Evolutionary conservation across 2,329 filamentous ascomycete species (phyloP).

Genomic region (Emergomyces orientalis): DNA sequence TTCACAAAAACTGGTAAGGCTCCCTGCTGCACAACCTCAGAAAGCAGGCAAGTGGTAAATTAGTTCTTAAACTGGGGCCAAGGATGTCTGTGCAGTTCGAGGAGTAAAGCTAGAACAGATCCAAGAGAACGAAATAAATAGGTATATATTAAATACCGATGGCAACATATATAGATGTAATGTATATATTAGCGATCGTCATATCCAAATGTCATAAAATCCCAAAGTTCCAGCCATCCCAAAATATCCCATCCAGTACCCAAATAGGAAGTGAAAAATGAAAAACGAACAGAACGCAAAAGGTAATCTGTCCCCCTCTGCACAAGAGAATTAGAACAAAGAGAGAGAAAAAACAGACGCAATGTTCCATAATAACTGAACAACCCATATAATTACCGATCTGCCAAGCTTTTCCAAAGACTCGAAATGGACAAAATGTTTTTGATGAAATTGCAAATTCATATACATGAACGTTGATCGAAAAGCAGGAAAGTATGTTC

Average conservation of each 20-base stretch:
- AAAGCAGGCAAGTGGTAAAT: neutral
- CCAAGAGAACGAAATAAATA: neutral
- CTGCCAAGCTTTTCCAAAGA: neutral
- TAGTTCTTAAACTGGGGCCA: neutral
- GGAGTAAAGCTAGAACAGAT: neutral
- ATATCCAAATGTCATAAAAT: neutral
- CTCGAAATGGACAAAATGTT: neutral
- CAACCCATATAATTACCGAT: neutral
- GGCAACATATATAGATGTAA: neutral
- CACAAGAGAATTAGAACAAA: neutral
- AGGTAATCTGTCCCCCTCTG: neutral
- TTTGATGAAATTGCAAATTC: neutral
- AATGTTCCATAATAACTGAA: neutral
- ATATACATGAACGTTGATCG: neutral
- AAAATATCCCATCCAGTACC: neutral
- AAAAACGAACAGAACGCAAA: neutral
- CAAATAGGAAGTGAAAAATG: neutral
- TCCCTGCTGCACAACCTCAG: conserved; percentile 2
- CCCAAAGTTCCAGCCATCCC: conserved; percentile 3
- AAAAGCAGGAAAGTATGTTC: neutral
- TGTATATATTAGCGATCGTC: neutral
- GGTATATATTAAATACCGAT: conserved; percentile 1
- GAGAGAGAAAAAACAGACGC: neutral
- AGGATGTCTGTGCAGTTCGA: neutral
- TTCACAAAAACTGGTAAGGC: neutral